These are phyloP conservation scores for Aphanoascus verrucosus DNA, from an alignment of 2,329 filamentous ascomycete genomes.

Conservation along the genomic window DNA sequence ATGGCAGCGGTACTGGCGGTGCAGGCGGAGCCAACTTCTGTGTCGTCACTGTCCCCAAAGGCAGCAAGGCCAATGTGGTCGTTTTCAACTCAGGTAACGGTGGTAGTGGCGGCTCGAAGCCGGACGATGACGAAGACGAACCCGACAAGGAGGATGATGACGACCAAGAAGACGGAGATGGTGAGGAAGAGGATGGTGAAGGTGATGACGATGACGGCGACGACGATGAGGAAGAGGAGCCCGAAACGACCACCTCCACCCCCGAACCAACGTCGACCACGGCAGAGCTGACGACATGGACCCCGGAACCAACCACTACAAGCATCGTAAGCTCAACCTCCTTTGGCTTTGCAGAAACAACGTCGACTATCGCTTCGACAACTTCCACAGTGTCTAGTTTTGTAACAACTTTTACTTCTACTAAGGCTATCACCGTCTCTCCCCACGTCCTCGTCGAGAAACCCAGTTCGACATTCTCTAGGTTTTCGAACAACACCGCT, in stretches of 20 bases:
- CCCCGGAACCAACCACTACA: conserved; percentile 14
- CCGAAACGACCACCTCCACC: conserved; percentile 9
- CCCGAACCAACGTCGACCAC: conserved; percentile 18
- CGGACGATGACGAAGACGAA: neutral
- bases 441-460: conserved; percentile 13
- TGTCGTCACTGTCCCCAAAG: conserved; percentile 62
- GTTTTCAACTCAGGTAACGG: conserved; percentile 42
- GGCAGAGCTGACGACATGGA: conserved; percentile 19
- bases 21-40: conserved; percentile 63
- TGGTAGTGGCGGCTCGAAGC: conserved; percentile 22
- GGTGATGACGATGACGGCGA: neutral
- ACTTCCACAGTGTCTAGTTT: conserved; percentile 6
- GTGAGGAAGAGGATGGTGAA: neutral
- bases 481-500: conserved; percentile 13
- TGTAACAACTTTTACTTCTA: conserved; percentile 6
- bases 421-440: conserved; percentile 5
- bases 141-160: neutral
- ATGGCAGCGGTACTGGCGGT: conserved; percentile 47
- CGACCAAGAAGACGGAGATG: neutral
- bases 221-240: neutral
- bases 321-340: conserved; percentile 11
- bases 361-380: conserved; percentile 8
- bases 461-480: conserved; percentile 11
- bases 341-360: conserved; percentile 2
- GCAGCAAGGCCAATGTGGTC: conserved; percentile 56